Base-by-base conservation (phyloP, 2,329 filamentous ascomycete species). In the Pleoardoris graminearum region DNA sequence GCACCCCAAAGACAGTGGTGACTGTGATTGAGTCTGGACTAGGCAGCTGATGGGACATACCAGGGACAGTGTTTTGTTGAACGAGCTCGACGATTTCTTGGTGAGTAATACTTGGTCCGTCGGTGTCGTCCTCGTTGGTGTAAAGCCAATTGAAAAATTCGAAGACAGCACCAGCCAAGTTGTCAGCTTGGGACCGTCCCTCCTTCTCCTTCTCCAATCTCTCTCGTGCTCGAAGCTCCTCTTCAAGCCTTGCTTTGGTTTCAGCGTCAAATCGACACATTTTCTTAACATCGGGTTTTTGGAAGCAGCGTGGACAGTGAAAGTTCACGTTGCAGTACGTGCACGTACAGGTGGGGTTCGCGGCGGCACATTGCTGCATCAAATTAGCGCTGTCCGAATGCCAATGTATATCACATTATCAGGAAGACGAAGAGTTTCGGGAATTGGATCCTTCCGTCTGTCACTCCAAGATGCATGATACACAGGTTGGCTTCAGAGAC, bases 201-300 rank as follows among this genome's bases (percentile, higher is more conserved):
- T 69, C 62, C 21, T 63, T 64, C 33, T 73, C 70, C 42, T 65
- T 66, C 33, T 69, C 65, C 36, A 65, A 57, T 27, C 61, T 68
- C 6, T 66, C 66, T 27, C 62, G 61, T 2, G 61, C 62, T 29
- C 64, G 66, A 14, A 60, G 50, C 41, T 73, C 66, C 3, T 65
- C 67, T 41, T 68, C 70, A 46, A 61, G 58, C 49, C 66, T 70
- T 10, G 62, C 67, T 48, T 59, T 62, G 7, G 62, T 51, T 51
- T 76, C 73, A 8, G 69, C 71, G 37, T 73, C 65, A 1, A 70
- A 60, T 7, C 68, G 65, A 50, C 74, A 76, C 30, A 69, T 72
- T 7, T 63, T 60, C 39, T 60, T 67, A 11, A 75, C 66, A 12
- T 61, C 57, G 23, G 65, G 57, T 48, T 74, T 74, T 29, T 59